A percentile compares a stretch with the other conserved stretches of the same genome.
These are phyloP conservation scores for Dothideomycetes sp. DNA, from an alignment of 2,329 filamentous ascomycete genomes.

Conservation along the genomic window DNA sequence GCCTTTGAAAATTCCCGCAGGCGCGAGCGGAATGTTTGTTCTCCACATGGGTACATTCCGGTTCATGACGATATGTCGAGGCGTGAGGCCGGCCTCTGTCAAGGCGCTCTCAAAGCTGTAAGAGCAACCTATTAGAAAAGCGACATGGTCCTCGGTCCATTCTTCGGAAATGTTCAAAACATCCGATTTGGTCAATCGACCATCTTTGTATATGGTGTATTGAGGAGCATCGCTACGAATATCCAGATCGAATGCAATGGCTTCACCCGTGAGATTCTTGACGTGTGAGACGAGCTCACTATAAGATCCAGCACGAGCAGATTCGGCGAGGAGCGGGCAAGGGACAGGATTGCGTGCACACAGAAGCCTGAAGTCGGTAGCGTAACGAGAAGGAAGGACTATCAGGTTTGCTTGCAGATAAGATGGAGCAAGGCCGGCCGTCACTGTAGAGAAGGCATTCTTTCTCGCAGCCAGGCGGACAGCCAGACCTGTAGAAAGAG, in stretches of 20 bases:
- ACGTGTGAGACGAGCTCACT: conserved; percentile 33
- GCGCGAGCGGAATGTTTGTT: conserved; percentile 46
- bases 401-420: conserved; percentile 56
- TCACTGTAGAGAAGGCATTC: conserved; percentile 35
- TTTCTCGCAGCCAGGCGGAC: conserved; percentile 36
- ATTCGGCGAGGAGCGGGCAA: conserved; percentile 52
- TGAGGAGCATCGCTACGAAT: conserved; percentile 49
- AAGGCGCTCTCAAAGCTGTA: conserved; percentile 56
- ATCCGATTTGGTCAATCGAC: conserved; percentile 31
- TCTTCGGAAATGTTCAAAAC: conserved; percentile 38
- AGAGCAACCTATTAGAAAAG: conserved; percentile 55
- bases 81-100: conserved; percentile 39
- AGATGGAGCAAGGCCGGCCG: conserved; percentile 46
- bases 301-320: conserved; percentile 35
- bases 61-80: conserved; percentile 40
- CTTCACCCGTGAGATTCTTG: conserved; percentile 20
- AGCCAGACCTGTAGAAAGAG: conserved; percentile 4
- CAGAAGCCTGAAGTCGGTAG: conserved; percentile 48
- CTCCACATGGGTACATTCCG: conserved; percentile 55
- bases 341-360: conserved; percentile 54
- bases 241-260: conserved; percentile 40
- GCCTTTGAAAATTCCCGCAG: conserved; percentile 49
- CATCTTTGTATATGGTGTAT: conserved; percentile 51
- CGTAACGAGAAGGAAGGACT: conserved; percentile 48
- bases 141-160: conserved; percentile 52